Evolutionary conservation across 2,329 filamentous ascomycete genomes (phyloP).

Genomic region (Cercospora sesami): DNA sequence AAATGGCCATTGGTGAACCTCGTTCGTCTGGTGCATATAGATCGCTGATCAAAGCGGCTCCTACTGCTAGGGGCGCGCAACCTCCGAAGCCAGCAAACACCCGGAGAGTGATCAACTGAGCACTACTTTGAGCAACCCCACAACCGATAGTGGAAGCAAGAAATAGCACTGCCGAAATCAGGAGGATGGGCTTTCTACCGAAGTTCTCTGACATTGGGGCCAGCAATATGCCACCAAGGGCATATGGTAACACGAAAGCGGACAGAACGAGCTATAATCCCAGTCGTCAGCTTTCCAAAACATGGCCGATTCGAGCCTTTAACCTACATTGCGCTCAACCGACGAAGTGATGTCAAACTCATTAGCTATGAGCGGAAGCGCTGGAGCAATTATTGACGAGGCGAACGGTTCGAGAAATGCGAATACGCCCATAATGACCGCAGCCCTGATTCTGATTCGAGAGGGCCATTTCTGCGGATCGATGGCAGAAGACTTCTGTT

Average conservation of each 20-base stretch:
- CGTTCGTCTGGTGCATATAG: slow-evolving; percentile 24
- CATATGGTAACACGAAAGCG: background rate
- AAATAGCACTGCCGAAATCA: slow-evolving; percentile 49
- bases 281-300: background rate
- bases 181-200: slow-evolving; percentile 57
- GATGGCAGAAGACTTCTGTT: background rate
- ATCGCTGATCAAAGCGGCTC: slow-evolving; percentile 26
- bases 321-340: background rate
- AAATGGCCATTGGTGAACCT: slow-evolving; percentile 23
- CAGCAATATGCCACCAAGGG: background rate
- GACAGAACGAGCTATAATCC: background rate
- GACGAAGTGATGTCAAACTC: background rate
- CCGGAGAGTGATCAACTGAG: slow-evolving; percentile 54
- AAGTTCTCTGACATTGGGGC: slow-evolving; percentile 32
- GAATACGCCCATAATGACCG: background rate
- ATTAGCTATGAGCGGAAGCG: background rate
- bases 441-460: background rate
- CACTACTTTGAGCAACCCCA: slow-evolving; percentile 55
- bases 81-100: slow-evolving; percentile 75
- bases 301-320: too few relatives aligned
- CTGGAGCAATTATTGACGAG: background rate
- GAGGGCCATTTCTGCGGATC: background rate
- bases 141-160: slow-evolving; percentile 59
- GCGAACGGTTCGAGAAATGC: background rate
- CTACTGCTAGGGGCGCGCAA: slow-evolving; percentile 52